Percentiles rank a stretch among this genome's conserved stretches.
phyloP scores from a whole-genome alignment of 1,284 basidiomycete species.

The Exobasidium rhododendri region DNA sequence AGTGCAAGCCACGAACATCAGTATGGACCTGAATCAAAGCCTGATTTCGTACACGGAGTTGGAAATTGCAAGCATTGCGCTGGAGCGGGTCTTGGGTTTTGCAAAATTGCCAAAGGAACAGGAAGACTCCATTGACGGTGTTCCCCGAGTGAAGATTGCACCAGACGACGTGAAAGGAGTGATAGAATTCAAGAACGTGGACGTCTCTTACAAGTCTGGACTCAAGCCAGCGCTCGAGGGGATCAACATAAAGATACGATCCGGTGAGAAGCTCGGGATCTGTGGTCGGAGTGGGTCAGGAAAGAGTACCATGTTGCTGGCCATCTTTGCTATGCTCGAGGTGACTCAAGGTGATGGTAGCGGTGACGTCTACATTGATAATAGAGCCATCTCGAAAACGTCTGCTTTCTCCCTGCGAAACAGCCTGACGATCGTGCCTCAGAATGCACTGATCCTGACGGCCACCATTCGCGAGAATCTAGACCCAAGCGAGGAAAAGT shows the following conservation, averaged over 20 bases:
- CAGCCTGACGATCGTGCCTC: slow-evolving; percentile 10
- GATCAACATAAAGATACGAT: slow-evolving; percentile 25
- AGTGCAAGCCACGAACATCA: slow-evolving; percentile 38
- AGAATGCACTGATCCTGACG: slow-evolving; percentile 13
- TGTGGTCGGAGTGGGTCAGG: slow-evolving; percentile 35
- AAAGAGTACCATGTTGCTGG: slow-evolving; percentile 39
- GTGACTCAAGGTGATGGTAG: slow-evolving; percentile 24
- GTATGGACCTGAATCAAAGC: slow-evolving; percentile 24
- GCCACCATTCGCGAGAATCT: slow-evolving; percentile 43
- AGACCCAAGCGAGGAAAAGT: slow-evolving; percentile 30
- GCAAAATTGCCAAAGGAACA: slow-evolving; percentile 32
- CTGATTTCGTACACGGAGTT: slow-evolving; percentile 48
- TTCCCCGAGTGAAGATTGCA: background rate
- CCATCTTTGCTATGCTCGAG: slow-evolving; percentile 39
- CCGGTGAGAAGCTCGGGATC: slow-evolving; percentile 33
- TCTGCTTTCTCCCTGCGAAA: slow-evolving; percentile 2
- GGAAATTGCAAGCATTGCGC: slow-evolving; percentile 54
- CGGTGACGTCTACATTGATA: slow-evolving; percentile 35
- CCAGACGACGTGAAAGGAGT: slow-evolving; percentile 14
- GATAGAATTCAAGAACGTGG: slow-evolving; percentile 27
- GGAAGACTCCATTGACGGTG: background rate
- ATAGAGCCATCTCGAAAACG: slow-evolving; percentile 19
- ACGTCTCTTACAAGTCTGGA: slow-evolving; percentile 27
- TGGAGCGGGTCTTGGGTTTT: slow-evolving; percentile 53
- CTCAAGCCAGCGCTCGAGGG: slow-evolving; percentile 30